Conservation (phyloP, 164 flowering plant species). For the Liquidambar formosana region DNA sequence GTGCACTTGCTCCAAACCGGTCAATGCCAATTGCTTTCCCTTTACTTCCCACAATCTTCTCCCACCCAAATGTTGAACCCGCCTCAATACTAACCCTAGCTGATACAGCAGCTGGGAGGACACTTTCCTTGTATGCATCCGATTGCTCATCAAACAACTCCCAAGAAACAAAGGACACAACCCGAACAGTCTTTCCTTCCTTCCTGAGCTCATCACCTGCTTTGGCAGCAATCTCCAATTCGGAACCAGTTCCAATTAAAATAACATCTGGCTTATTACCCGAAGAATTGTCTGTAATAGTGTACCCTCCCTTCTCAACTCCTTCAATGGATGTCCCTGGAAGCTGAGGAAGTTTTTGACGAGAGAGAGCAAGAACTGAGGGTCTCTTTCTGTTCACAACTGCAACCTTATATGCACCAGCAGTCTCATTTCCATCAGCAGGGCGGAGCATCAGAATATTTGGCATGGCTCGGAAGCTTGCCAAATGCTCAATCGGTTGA, state of each 20-base stretch:
- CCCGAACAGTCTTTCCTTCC: constrained; percentile 49
- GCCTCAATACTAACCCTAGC: constrained; percentile 58
- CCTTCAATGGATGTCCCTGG: constrained; percentile 42
- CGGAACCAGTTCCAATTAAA: constrained; percentile 62
- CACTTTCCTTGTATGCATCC: constrained; percentile 38
- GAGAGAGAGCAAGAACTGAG: constrained; percentile 47
- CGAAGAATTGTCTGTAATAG: constrained; percentile 47
- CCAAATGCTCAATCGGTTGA: constrained; percentile 70
- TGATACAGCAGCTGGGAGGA: constrained; percentile 37
- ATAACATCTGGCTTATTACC: constrained; percentile 44
- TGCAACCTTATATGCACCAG: constrained; percentile 65
- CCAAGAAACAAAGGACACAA: constrained; percentile 63
- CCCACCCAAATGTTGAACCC: constrained; percentile 53
- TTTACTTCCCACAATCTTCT: constrained; percentile 44
- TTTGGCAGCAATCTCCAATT: constrained; percentile 39
- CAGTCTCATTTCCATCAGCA: constrained; percentile 66
- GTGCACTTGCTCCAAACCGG: constrained; percentile 50
- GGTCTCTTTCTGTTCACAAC: constrained; percentile 40
- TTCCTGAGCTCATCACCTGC: constrained; percentile 39
- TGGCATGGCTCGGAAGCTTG: constrained; percentile 59
- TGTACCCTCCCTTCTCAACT: constrained; percentile 58
- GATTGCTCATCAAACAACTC: constrained; percentile 41
- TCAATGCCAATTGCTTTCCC: constrained; percentile 47
- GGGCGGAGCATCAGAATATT: constrained; percentile 53
- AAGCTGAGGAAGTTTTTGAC: constrained; percentile 57